Percentiles rank a stretch among this genome's conserved stretches.
phyloP scores from a whole-genome alignment of 495 filamentous ascomycete genomes.

The Lasiosphaeris hirsuta region DNA sequence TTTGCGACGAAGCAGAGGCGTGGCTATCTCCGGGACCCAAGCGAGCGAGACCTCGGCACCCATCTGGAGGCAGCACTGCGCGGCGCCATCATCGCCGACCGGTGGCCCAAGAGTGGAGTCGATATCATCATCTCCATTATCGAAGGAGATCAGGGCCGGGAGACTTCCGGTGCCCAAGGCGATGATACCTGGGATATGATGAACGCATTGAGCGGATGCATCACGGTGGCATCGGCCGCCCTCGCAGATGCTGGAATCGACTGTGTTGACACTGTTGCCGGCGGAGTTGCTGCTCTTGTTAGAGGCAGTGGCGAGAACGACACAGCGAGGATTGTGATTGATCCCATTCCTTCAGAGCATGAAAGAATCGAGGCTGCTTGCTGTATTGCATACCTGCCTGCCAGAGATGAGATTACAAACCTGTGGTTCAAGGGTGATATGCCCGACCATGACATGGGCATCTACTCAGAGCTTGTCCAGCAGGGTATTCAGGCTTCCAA shows the following conservation, averaged over 20 bases:
- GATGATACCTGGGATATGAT: slow-evolving; percentile 70
- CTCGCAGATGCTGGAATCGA: slow-evolving; percentile 95
- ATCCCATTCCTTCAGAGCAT: slow-evolving; percentile 81
- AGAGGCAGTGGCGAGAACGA: slow-evolving; percentile 31
- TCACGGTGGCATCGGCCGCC: slow-evolving; percentile 92
- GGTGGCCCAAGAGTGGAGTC: slow-evolving; percentile 95
- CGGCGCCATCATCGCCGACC: slow-evolving; percentile 83
- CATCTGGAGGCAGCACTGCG: slow-evolving; percentile 88
- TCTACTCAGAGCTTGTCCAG: slow-evolving; percentile 42
- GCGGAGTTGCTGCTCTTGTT: slow-evolving; percentile 83
- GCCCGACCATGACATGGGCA: slow-evolving; percentile 35
- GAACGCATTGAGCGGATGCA: slow-evolving; percentile 86
- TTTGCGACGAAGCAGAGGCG: slow-evolving; percentile 80
- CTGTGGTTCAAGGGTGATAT: slow-evolving; percentile 83
- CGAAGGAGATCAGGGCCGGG: slow-evolving; percentile 70
- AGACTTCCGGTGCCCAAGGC: slow-evolving; percentile 44
- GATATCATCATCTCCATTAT: slow-evolving; percentile 89
- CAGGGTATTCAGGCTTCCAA: slow-evolving; percentile 42
- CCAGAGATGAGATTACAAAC: slow-evolving; percentile 86
- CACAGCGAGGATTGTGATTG: slow-evolving; percentile 61
- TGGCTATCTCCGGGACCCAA: slow-evolving; percentile 81
- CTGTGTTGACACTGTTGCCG: slow-evolving; percentile 85
- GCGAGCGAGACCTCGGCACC: slow-evolving; percentile 83
- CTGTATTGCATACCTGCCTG: slow-evolving; percentile 86
- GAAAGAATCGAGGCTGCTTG: slow-evolving; percentile 72